phyloP scores from a whole-genome alignment of 2,329 filamentous ascomycete genomes.

The Onygena corvina region DNA sequence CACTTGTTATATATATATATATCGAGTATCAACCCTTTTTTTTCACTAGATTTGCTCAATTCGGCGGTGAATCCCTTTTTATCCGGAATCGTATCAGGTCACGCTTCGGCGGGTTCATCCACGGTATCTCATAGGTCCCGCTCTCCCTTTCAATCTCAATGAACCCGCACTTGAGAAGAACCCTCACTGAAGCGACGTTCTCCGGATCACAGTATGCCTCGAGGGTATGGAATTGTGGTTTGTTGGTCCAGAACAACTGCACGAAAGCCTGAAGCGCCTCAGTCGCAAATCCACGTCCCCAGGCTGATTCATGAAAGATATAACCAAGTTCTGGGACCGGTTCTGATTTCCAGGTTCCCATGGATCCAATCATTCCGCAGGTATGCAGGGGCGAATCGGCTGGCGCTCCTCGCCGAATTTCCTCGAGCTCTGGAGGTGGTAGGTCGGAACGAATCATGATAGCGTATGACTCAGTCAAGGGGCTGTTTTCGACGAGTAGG shows the following conservation, averaged over 20 bases:
- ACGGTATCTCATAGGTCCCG: not conserved
- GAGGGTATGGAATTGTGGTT: not conserved
- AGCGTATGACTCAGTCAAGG: not conserved
- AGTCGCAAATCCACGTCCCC: slow-evolving; percentile 2
- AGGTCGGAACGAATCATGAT: not conserved
- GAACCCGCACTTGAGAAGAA: not conserved
- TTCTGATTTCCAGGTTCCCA: not conserved
- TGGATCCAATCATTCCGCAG: not conserved
- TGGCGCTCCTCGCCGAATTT: not conserved
- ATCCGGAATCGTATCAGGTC: not conserved
- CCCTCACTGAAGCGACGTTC: not conserved
- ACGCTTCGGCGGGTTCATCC: not conserved
- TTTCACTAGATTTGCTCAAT: not conserved
- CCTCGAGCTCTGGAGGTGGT: not conserved
- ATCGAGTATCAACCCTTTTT: not conserved
- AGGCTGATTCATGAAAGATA: slow-evolving; percentile 2
- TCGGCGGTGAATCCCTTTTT: not conserved
- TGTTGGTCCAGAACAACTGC: slow-evolving; percentile 2
- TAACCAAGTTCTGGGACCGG: slow-evolving; percentile 1
- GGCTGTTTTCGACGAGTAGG: slow-evolving; percentile 2
- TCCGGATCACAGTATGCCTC: not conserved
- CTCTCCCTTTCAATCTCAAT: not conserved
- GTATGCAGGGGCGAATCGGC: not conserved
- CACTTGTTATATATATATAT: not conserved
- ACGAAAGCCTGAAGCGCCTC: not conserved